phyloP scores from a whole-genome alignment of 257 asterid genomes.

The Perilla frutescens region DNA sequence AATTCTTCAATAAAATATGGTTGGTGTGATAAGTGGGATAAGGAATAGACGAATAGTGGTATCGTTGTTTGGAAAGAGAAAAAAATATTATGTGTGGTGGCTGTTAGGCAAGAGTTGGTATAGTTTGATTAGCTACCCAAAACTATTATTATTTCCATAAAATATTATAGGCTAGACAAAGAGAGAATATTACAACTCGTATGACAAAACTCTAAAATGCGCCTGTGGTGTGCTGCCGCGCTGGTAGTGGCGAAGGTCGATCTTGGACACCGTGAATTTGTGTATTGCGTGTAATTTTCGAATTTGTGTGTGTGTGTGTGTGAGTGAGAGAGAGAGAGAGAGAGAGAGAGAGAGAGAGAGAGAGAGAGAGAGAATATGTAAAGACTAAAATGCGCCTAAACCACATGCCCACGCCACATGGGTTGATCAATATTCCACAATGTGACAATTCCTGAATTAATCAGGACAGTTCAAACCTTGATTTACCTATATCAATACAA shows the following conservation, averaged over 20 bases:
- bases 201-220: conserved; percentile 40
- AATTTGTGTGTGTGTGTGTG: background rate
- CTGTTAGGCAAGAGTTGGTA: conserved; percentile 34
- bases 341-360: conserved; percentile 17
- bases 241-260: conserved; percentile 22
- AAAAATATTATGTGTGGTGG: background rate
- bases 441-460: conserved; percentile 22
- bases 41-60: conserved; percentile 6
- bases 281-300: no score
- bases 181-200: conserved; percentile 43
- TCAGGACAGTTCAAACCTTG: conserved; percentile 13
- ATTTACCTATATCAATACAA: background rate
- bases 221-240: conserved; percentile 37
- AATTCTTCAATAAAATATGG: conserved; percentile 26
- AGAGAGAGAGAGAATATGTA: conserved; percentile 6
- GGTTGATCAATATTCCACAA: conserved; percentile 30
- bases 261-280: conserved; percentile 37
- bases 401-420: conserved; percentile 42
- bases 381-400: conserved; percentile 30
- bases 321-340: background rate
- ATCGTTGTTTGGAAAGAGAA: conserved; percentile 5
- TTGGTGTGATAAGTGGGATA: conserved; percentile 35
- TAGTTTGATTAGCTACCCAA: conserved; percentile 41
- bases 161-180: conserved; percentile 24
- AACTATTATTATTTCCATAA: conserved; percentile 2